Percentiles rank a stretch among this genome's conserved stretches.
Evolutionary conservation across 805 yeast genomes (phyloP).

Genomic region (Brettanomyces nanus): DNA sequence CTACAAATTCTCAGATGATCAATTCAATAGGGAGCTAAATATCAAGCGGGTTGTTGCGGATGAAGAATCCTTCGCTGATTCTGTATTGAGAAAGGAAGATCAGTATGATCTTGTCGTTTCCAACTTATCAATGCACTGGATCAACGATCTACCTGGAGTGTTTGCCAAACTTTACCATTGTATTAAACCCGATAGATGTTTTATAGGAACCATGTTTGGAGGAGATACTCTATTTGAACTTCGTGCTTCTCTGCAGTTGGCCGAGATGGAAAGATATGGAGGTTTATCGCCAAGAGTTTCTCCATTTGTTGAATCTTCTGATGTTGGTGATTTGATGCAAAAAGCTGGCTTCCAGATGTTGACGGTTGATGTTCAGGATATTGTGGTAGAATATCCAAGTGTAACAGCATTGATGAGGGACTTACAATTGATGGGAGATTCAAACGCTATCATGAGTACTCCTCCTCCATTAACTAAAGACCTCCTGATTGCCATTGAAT

Average conservation of each 20-base stretch:
- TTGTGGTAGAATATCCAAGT: constrained; percentile 72
- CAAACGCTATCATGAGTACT: constrained; percentile 42
- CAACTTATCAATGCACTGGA: constrained; percentile 75
- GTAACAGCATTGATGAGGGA: constrained; percentile 60
- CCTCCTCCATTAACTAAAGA: constrained; percentile 46
- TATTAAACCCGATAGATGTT: constrained; percentile 72
- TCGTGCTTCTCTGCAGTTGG: constrained; percentile 71
- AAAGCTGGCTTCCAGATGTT: constrained; percentile 72
- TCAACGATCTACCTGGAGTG: constrained; percentile 70
- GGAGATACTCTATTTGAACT: constrained; percentile 82
- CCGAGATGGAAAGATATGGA: constrained; percentile 72
- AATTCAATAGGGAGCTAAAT: constrained; percentile 36
- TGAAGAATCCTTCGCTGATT: constrained; percentile 53
- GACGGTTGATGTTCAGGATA: constrained; percentile 79
- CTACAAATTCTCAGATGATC: constrained; percentile 39
- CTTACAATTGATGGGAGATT: constrained; percentile 77
- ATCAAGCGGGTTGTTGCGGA: constrained; percentile 50
- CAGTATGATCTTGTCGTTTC: constrained; percentile 64
- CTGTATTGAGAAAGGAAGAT: constrained; percentile 29
- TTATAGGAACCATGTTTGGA: constrained; percentile 73
- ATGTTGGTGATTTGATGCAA: constrained; percentile 64
- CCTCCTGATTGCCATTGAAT: constrained; percentile 64
- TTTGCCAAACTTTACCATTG: constrained; percentile 47
- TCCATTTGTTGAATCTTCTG: constrained; percentile 72
- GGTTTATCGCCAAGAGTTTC: constrained; percentile 76